A percentile compares a stretch with the other conserved stretches of the same genome.
Evolutionary conservation across 805 yeast species (phyloP).

Genomic region (Yarrowia divulgata): DNA sequence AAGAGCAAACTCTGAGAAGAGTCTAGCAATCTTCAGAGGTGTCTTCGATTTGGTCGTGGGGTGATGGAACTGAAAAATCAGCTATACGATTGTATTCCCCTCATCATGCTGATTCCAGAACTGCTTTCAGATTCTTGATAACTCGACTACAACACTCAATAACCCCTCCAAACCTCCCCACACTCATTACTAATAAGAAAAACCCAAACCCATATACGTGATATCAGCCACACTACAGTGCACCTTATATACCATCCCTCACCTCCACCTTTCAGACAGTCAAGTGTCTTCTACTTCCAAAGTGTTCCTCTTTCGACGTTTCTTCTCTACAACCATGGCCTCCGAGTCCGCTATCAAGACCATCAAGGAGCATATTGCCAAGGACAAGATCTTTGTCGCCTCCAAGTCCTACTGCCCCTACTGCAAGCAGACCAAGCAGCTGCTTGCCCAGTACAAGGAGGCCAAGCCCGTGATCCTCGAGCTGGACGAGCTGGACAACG

Average conservation of each 20-base stretch:
- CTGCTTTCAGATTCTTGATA: too few relatives aligned
- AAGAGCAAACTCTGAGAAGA: too few relatives aligned
- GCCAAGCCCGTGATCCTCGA: slow-evolving; percentile 56
- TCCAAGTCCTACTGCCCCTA: slow-evolving; percentile 78
- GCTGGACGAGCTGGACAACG: slow-evolving; percentile 65
- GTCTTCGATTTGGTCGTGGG: too few relatives aligned
- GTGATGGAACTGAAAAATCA: too few relatives aligned
- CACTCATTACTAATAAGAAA: not conserved
- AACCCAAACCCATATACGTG: not conserved
- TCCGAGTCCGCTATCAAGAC: slow-evolving; percentile 38
- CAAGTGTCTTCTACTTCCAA: not conserved
- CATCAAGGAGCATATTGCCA: slow-evolving; percentile 43
- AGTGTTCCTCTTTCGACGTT: slow-evolving; percentile 39
- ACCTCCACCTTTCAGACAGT: not conserved
- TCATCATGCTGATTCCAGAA: too few relatives aligned
- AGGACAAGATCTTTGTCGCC: slow-evolving; percentile 58
- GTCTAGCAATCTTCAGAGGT: too few relatives aligned
- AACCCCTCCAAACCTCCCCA: not conserved
- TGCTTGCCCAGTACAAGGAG: slow-evolving; percentile 52
- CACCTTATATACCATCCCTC: not conserved
- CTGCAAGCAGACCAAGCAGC: slow-evolving; percentile 59
- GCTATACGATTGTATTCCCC: too few relatives aligned
- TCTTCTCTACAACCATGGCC: slow-evolving; percentile 37
- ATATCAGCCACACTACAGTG: slow-evolving; percentile 19
- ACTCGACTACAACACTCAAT: too few relatives aligned